Evolutionary conservation across 306 rosid genomes (phyloP), one percentile per base, ranked within the genome.

Genomic region (Luffa aegyptiaca): DNA sequence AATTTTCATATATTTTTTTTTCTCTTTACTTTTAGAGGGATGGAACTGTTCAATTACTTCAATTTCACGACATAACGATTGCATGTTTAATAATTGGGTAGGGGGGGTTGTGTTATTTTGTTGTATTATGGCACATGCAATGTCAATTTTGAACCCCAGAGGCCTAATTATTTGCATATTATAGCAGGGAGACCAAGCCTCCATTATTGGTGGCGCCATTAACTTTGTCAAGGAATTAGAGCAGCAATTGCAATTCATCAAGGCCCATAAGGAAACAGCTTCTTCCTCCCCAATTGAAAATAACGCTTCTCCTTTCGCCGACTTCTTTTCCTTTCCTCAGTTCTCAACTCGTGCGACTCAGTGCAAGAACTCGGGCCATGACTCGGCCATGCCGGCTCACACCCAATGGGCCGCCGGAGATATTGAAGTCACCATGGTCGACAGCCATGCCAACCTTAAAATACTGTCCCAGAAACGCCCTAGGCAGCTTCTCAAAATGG

Each of bases 221-320:
- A 95, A 95, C 76, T 95, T 95, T 39, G 96, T 95, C 82, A 95
- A 92, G 90, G 96, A 95, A 82, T 79, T 95, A 37, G 97, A 95
- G 68, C 97, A 95, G 71, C 59, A 83, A 26, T 70, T 92, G 65
- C 97, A 90, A 59, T 86, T 90, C 2, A 90, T 90, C 86, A 92
- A 87, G 81, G 87, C 84, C 1, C 82, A 85, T 3, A 86, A 77
- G 42, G 84, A 76, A 80, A 68, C 41, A 39, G 56, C 73, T 8
- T 78, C 82, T 37, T 83, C 84, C 10, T 82, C 83, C 33, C 51
- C 68, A 36, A 12, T 16, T 0, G 73, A 80, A 1, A 41, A 76
- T n/a, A 26, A 26, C 31, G 31, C 62, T 9, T 72, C 86, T 8
- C 92, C 90, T 5, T 89, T 90, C 71, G 83, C 94, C 1, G 89